Conservation (phyloP, 345 rosid genomes). For the Punica granatum region DNA sequence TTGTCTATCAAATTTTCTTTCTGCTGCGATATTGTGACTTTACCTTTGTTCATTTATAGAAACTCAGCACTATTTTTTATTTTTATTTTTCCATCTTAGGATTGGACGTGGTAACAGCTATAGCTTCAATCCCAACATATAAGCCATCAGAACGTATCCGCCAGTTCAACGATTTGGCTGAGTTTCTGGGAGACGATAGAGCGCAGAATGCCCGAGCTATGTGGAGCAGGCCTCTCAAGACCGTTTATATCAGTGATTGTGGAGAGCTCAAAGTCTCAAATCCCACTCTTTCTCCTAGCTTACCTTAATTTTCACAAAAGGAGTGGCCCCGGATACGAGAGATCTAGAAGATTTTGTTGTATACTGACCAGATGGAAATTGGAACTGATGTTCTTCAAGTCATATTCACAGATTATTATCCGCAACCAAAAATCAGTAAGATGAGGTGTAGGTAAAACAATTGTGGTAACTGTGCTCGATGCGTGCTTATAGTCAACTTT, state of each 20-base stretch:
- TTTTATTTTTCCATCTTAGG: slow-evolving; percentile 31
- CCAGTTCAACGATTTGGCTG: slow-evolving; percentile 63
- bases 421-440: not conserved
- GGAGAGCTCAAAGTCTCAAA: slow-evolving; percentile 76
- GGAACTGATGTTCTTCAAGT: not conserved
- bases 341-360: not conserved
- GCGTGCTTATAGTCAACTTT: no score
- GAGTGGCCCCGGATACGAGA: not conserved
- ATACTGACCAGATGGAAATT: not conserved
- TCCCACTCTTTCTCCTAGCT: slow-evolving; percentile 60
- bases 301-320: slow-evolving; percentile 33
- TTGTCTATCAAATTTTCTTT: not conserved
- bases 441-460: not conserved
- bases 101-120: slow-evolving; percentile 69
- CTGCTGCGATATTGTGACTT: not conserved
- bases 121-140: slow-evolving; percentile 70
- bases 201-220: slow-evolving; percentile 61
- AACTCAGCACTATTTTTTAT: not conserved
- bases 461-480: no score
- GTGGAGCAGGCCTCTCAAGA: slow-evolving; percentile 78
- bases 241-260: slow-evolving; percentile 62
- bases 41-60: not conserved
- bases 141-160: slow-evolving; percentile 61
- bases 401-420: not conserved
- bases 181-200: slow-evolving; percentile 79